Base-by-base conservation (phyloP, 805 yeast genomes). In the Candida piceae region DNA sequence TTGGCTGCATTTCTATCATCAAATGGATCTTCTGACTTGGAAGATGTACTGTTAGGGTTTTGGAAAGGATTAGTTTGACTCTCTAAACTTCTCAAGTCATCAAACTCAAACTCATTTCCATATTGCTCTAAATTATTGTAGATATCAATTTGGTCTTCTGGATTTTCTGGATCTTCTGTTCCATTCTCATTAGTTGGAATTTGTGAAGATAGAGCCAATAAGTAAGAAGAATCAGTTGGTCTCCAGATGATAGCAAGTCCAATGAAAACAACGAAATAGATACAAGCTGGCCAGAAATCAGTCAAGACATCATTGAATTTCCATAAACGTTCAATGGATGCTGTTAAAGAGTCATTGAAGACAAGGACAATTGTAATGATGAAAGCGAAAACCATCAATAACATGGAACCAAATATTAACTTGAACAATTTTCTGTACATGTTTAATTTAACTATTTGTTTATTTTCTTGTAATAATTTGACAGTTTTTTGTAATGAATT, bases 211-310 rank as follows among this genome's bases (percentile, higher is more conserved):
- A 89, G 89, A 10, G 97, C 97, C 55, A 93, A 75, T 76, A 94
- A 81, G 53, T 89, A 84, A 40, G 96, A 88, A 28, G 95, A 87
- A 49, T 84, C 93, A 0, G 97, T 90, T 36, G 99, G 99, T 62
- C 98, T 81, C 98, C 98, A 93, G 45, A 93, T 75, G 67, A 88
- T 77, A 5, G 96, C 85, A 45, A 93, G 71, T 8, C 88, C 76
- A 51, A 82, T 74, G 58, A 93, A 89, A 26, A 89, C 89, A 32
- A 80, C 63, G 55, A 84, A 86, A 64, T 87, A 93, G 11, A 88
- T 81, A 33, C 87, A 72, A 33, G 95, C 80, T 27, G 96, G 95
- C 96, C 97, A 89, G 66, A 95, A 94, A 50, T 90, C 96, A 31
- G 82, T 72, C 36, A 87, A 63, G 52, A 93, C 87, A 67, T 86